Base-by-base conservation (phyloP, 2,329 filamentous ascomycete genomes). In the Setomelanomma holmii region DNA sequence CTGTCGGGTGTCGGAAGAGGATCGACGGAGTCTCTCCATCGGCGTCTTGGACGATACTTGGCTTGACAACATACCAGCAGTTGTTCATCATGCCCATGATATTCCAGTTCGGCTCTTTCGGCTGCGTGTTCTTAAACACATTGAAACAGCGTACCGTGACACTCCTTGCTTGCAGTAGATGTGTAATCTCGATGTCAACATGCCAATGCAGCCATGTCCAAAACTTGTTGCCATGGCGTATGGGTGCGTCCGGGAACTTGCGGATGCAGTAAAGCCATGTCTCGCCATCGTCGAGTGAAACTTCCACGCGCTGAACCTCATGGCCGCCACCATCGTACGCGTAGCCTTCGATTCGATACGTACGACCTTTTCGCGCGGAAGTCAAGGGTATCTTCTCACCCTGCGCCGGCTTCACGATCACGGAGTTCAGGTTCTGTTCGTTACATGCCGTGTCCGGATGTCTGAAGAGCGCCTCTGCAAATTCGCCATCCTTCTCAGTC, bases 1-100 rank as follows among this genome's bases (percentile, higher is more conserved):
- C 43, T 30, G 43, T 34, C 38, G 39, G 35, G 14, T 60, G 58
- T n/a, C 41, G 43, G 42, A 58, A 60, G n/a, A 58, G 33, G 11
- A 60, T 69, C 2, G 58, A 63, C 1, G 74, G 57, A 4, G 63
- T 60, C 1, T 71, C 66, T 8, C 69, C 66, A 2, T 75, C 60
- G 14, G 67, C 55, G 12, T 68, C 64, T n/a, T 73, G 64, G 0
- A 67, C 49, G 4, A 78, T 73, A 30, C 78, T 74, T 0, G 75
- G 64, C 40, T 75, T 76, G 12, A 83, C 76, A 1, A 66, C 53
- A 54, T 82, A 82, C 77, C 77, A 80, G 53, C 76, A 77, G 39
- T 83, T 83, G 63, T 83, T 84, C 80, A 84, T 82, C 79, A 83
- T 82, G 10, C 78, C 80, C 76, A 79, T 75, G 1, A 80, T 71